These are phyloP conservation scores for Fermentozyma sake DNA, from an alignment of 1,139 yeast species.

Conservation along the genomic window DNA sequence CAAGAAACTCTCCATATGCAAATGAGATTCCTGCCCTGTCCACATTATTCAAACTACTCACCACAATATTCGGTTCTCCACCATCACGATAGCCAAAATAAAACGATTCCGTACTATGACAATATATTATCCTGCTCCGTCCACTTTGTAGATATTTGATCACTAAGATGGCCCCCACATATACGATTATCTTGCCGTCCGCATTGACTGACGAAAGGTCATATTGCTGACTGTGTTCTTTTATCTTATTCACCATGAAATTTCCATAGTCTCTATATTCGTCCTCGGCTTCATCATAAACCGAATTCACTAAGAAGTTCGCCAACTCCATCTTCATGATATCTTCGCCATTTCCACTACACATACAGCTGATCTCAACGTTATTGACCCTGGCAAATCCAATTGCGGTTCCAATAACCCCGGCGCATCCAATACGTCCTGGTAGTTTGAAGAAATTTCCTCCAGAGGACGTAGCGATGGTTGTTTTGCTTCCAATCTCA, in stretches of 20 bases:
- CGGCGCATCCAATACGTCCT: slow-evolving; percentile 54
- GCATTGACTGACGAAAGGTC: slow-evolving; percentile 8
- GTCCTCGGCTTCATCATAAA: slow-evolving; percentile 4
- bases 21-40: slow-evolving; percentile 18
- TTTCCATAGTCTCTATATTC: slow-evolving; percentile 10
- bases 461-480: slow-evolving; percentile 45
- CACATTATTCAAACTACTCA: slow-evolving; percentile 21
- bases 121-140: slow-evolving; percentile 23
- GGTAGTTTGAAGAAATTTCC: slow-evolving; percentile 48
- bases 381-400: slow-evolving; percentile 16
- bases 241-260: slow-evolving; percentile 9
- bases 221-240: slow-evolving; percentile 3
- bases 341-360: slow-evolving; percentile 58
- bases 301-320: slow-evolving; percentile 16
- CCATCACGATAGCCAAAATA: slow-evolving; percentile 32
- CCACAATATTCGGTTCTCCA: slow-evolving; percentile 16
- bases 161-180: slow-evolving; percentile 31
- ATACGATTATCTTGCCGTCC: slow-evolving; percentile 13
- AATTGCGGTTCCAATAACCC: slow-evolving; percentile 42
- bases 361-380: slow-evolving; percentile 33
- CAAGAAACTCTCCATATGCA: slow-evolving; percentile 33
- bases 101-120: slow-evolving; percentile 43
- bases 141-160: slow-evolving; percentile 13
- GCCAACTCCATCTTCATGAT: slow-evolving; percentile 42
- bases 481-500: slow-evolving; percentile 12